These are phyloP conservation scores for Daldinia loculata DNA, from an alignment of 495 filamentous ascomycete species.

Conservation along the genomic window DNA sequence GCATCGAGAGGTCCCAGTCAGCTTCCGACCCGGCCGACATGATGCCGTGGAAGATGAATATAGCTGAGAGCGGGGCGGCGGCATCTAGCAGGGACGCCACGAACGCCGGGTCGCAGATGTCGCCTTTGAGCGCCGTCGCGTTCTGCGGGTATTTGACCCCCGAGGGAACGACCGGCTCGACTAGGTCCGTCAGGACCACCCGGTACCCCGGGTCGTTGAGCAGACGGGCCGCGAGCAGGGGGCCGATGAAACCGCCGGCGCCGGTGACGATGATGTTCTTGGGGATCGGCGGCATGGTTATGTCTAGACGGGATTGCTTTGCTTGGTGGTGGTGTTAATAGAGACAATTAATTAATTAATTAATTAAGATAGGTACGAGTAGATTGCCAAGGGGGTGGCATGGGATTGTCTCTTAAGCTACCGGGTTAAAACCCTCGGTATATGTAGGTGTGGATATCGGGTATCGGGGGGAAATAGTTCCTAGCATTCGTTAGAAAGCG, in stretches of 20 bases:
- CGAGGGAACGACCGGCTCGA: slow-evolving; percentile 63
- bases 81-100: slow-evolving; percentile 57
- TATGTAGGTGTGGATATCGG: slow-evolving; percentile 21
- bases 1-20: slow-evolving; percentile 75
- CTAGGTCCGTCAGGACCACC: slow-evolving; percentile 71
- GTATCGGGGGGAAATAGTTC: slow-evolving; percentile 16
- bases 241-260: slow-evolving; percentile 75
- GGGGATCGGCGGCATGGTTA: slow-evolving; percentile 36
- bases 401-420: slow-evolving; percentile 8
- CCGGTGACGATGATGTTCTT: slow-evolving; percentile 78
- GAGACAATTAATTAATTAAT: neutral
- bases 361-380: neutral
- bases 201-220: slow-evolving; percentile 64
- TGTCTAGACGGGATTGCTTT: neutral
- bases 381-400: neutral
- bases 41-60: slow-evolving; percentile 86
- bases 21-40: slow-evolving; percentile 82
- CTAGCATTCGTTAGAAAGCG: slow-evolving; percentile 19
- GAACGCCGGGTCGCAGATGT: slow-evolving; percentile 66
- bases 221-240: slow-evolving; percentile 70
- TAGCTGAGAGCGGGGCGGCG: slow-evolving; percentile 62
- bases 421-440: slow-evolving; percentile 18
- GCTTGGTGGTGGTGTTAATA: neutral
- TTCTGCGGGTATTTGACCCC: slow-evolving; percentile 62
- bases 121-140: slow-evolving; percentile 64